Base-by-base conservation (phyloP, 768 basidiomycete genomes). In the Zangia roseola region DNA sequence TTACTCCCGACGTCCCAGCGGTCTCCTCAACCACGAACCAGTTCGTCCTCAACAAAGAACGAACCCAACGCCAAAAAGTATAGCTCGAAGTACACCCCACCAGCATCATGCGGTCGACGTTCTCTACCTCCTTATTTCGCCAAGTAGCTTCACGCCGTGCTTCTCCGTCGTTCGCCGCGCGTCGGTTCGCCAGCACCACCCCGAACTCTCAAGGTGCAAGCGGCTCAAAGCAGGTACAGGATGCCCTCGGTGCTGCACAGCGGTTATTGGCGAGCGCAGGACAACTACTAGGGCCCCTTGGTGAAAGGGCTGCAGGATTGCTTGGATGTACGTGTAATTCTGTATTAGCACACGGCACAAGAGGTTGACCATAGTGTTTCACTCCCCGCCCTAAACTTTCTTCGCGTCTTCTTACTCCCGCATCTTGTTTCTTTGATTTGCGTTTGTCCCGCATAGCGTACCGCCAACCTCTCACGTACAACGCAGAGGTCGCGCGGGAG, bases 391-490 rank as follows among this genome's bases (percentile, higher is more conserved):
- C 14, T 6, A 31, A 31, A 31, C 25, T 14, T 0, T n/a, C 28
- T 12, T 28, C 10, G 12, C 25, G 14, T 26, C 23, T 37, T 9
- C 12, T 3, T 26, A 13, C 26, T 13, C 24, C 20, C 41, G 14
- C 5, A 5, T 36, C 14, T 6, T 26, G 7, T 8, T 0, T 20
- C 35, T 26, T 13, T 30, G 30, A 21, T 41, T 26, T 17, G 47
- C 37, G 38, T 40, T 31, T 36, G 39, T 40, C 19, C 25, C 16
- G 5, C 20, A 30, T 51, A 82, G 91, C 83, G 10, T 91, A 91
- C 74, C 82, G 82, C 52, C 77, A 88, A 61, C 90, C 91, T 5
- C 62, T 93, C 30, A 51, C 80, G 24, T 93, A 92, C 76, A 92
- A 93, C 73, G 71, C 88, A 24, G 64, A 84, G 45, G 89, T 94